These are phyloP conservation scores for Dillenia turbinata DNA, from an alignment of 164 flowering plant genomes.

Conservation along the genomic window DNA sequence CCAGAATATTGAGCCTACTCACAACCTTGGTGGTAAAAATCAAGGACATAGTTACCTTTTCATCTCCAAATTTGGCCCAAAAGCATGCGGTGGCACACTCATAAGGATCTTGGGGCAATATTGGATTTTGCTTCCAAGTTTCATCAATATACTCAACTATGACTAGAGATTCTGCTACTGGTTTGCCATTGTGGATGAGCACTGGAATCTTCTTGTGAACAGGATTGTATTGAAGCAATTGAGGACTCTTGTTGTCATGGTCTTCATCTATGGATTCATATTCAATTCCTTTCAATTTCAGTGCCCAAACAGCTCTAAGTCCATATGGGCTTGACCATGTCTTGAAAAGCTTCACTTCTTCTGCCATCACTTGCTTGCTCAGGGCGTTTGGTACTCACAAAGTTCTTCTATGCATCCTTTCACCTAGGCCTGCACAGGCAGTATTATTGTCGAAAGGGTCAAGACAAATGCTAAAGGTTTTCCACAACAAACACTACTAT, in stretches of 20 bases:
- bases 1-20: too few relatives aligned
- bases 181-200: constrained; percentile 26
- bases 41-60: constrained; percentile 14
- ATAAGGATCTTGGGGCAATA: constrained; percentile 21
- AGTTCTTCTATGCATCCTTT: too few relatives aligned
- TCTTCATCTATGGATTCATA: constrained; percentile 23
- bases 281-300: constrained; percentile 23
- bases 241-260: constrained; percentile 16
- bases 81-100: constrained; percentile 27
- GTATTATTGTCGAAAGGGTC: too few relatives aligned
- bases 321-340: constrained; percentile 28
- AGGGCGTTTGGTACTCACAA: too few relatives aligned
- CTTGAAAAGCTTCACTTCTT: constrained; percentile 27
- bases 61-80: constrained; percentile 31
- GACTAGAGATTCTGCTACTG: constrained; percentile 25
- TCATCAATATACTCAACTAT: constrained; percentile 31
- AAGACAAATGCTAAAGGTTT: too few relatives aligned
- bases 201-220: constrained; percentile 22
- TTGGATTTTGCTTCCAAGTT: constrained; percentile 23
- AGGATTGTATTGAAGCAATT: constrained; percentile 22
- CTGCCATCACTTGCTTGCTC: constrained; percentile 14
- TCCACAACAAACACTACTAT: too few relatives aligned
- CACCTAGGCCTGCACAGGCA: too few relatives aligned
- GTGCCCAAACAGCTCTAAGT: constrained; percentile 20
- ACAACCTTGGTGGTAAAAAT: too few relatives aligned